Evolutionary conservation across 352 stramenopile species (phyloP), one percentile per base, ranked within the genome.

Genomic region (Peronospora farinosa): DNA sequence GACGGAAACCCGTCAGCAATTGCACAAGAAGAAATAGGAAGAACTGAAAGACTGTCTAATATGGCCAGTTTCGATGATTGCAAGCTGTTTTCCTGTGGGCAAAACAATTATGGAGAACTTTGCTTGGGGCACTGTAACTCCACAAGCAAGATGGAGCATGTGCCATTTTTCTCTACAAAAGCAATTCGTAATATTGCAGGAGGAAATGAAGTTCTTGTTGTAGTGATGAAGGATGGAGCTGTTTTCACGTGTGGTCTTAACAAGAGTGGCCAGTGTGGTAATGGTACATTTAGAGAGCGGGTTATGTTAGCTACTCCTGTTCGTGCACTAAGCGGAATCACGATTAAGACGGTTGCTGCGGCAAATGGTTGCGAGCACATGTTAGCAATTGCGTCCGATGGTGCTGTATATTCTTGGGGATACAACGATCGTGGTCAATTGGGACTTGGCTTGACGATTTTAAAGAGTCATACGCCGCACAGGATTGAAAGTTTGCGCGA

Each of bases 61-160:
- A 25, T 57, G 33, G 10, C 52, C 3, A 72, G 66, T 42, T 93
- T 76, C 51, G 83, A 92, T n/a, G 78, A 92, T 52, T 90, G 82
- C 19, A 79, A 95, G 31, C 57, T 95, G 3, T 95, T 92, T 58
- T 89, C 84, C 0, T 95, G 82, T 27, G 84, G 84, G 0, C 84
- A 95, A 65, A 95, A 95, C 57, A 95, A 92, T 51, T 95, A 95
- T 46, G 84, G 84, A 8, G 84, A 95, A 44, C 61, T 95, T 3
- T 89, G 82, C 33, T 65, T 93, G 15, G 84, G 84, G 0, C 80
- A 95, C 42, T 94, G 83, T 55, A 92, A 94, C 48, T 90, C 81
- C 0, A 90, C 83, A 1, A 91, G 72, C 40, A 92, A 94, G 27
- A 60, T 94, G 13, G 83, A 94, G 51, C 80, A 86, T 41, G 83